Conservation (phyloP, 2,329 filamentous ascomycete genomes). For the Celoporthe dispersa region DNA sequence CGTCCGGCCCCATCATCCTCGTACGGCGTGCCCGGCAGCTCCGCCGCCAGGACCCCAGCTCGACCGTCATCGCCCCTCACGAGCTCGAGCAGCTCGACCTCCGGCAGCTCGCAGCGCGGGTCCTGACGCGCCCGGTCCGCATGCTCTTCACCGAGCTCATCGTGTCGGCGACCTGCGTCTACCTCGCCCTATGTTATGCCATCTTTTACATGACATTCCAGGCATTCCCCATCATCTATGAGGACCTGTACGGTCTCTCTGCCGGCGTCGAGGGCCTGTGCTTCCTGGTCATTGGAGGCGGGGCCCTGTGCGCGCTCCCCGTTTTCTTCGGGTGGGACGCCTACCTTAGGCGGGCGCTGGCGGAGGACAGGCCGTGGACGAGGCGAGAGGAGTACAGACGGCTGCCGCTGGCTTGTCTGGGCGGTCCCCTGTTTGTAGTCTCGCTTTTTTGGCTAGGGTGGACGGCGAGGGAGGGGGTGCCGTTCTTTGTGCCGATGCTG, state of each 20-base stretch:
- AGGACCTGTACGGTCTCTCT: constrained; percentile 63
- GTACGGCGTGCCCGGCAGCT: constrained; percentile 59
- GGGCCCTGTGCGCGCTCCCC: constrained; percentile 60
- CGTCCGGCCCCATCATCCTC: constrained; percentile 63
- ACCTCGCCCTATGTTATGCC: constrained; percentile 72
- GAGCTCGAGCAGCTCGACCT: constrained; percentile 66
- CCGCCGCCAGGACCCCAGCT: constrained; percentile 57
- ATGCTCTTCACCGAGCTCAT: constrained; percentile 77
- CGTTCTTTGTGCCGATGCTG: constrained; percentile 61
- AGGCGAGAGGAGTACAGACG: constrained; percentile 68
- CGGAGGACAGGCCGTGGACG: constrained; percentile 58
- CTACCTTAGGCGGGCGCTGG: constrained; percentile 58
- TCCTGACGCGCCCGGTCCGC: constrained; percentile 70
- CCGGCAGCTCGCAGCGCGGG: constrained; percentile 66
- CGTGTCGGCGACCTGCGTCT: constrained; percentile 70
- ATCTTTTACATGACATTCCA: constrained; percentile 76
- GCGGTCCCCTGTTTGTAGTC: constrained; percentile 65
- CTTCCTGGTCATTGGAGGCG: constrained; percentile 71
- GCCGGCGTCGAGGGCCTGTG: constrained; percentile 68
- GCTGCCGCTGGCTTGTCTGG: constrained; percentile 72
- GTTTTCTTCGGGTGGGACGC: constrained; percentile 70
- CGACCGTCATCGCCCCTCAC: constrained; percentile 60
- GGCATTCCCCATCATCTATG: constrained; percentile 74
- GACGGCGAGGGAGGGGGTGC: constrained; percentile 52
- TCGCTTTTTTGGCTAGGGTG: constrained; percentile 67